Evolutionary conservation across 257 asterid species (phyloP), one percentile per base, ranked within the genome.

Genomic region (Gynochthodes officinalis): DNA sequence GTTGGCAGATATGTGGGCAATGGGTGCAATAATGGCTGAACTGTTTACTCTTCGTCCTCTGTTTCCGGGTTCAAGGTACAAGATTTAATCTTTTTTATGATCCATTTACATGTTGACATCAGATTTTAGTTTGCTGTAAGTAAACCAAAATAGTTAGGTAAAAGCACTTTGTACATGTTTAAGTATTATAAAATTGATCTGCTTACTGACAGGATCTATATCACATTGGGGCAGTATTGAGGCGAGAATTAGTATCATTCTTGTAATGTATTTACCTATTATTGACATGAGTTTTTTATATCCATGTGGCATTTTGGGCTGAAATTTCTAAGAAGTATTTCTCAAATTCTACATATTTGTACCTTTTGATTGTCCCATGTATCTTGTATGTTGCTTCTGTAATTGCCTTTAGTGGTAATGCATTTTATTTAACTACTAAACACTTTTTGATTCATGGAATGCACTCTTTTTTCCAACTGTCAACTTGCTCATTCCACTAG

Each of bases 11-110:
- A 91, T 94, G 95, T 94, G 97, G 97, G 98, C 98, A 54, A 94
- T 94, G 98, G 98, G 97, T 62, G 97, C 98, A 49, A 91, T 94
- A 73, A 94, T 94, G 97, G 92, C 96, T 19, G 98, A 94, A 77
- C 73, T 88, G 54, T 80, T 94, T 71, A 88, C 95, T 28, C 97
- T 94, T 71, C 93, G 90, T 19, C 96, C 97, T 78, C 87, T 91
- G 54, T 94, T 91, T 85, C 97, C 98, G 1, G 98, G 98, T 70
- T 84, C 96, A 71, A 91, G 97, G 98, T 91, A 86, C 63, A 33
- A 30, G 35, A 4, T 7, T 28, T 25, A 12, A n/a, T 35, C 25
- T 25, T 37, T 55, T 27, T 7, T 37, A 39, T 54, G 33, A 2
- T 48, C 5, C 59, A 27, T 67, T 4, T 21, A 46, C 28, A 19